These are phyloP conservation scores for Dendrobium huoshanense DNA, from an alignment of 106 monocot species.

Conservation along the genomic window DNA sequence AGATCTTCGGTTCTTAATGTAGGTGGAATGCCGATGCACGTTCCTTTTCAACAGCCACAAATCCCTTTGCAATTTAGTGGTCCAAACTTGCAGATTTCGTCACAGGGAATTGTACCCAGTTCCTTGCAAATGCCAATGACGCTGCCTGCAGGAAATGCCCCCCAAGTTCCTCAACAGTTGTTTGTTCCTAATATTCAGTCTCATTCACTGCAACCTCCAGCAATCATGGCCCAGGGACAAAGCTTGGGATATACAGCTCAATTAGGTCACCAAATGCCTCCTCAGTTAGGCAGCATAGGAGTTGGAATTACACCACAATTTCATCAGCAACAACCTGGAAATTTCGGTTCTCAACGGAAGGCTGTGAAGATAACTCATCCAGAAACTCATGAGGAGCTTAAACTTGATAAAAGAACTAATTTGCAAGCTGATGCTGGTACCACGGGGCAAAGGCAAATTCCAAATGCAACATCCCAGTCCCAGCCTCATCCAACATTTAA, in stretches of 20 bases:
- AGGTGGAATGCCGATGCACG: slow-evolving; percentile 29
- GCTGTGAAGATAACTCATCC: slow-evolving; percentile 39
- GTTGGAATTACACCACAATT: slow-evolving; percentile 43
- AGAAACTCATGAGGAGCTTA: slow-evolving; percentile 33
- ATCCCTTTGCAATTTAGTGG: slow-evolving; percentile 60
- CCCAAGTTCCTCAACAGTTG: slow-evolving; percentile 58
- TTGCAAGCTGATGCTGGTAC: slow-evolving; percentile 8
- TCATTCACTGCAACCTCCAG: slow-evolving; percentile 48
- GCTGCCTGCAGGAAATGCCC: slow-evolving; percentile 35
- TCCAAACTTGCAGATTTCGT: slow-evolving; percentile 19
- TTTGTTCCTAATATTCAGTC: slow-evolving; percentile 53
- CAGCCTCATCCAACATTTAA: slow-evolving; percentile 15
- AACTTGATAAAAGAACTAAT: slow-evolving; percentile 25
- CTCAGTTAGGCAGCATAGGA: slow-evolving; percentile 39
- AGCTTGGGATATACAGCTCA: slow-evolving; percentile 49
- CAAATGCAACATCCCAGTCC: slow-evolving; percentile 18
- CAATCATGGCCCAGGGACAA: slow-evolving; percentile 69
- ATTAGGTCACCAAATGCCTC: slow-evolving; percentile 43
- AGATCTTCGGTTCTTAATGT: slow-evolving; percentile 35
- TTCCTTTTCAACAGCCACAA: slow-evolving; percentile 54
- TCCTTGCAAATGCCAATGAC: slow-evolving; percentile 44
- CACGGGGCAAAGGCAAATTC: slow-evolving; percentile 12
- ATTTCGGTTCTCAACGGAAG: slow-evolving; percentile 12
- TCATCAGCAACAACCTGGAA: slow-evolving; percentile 31
- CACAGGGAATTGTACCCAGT: slow-evolving; percentile 9